Evolutionary conservation across 2,329 filamentous ascomycete species (phyloP), one percentile per base, ranked within the genome.

Genomic region (Fusarium sp.): DNA sequence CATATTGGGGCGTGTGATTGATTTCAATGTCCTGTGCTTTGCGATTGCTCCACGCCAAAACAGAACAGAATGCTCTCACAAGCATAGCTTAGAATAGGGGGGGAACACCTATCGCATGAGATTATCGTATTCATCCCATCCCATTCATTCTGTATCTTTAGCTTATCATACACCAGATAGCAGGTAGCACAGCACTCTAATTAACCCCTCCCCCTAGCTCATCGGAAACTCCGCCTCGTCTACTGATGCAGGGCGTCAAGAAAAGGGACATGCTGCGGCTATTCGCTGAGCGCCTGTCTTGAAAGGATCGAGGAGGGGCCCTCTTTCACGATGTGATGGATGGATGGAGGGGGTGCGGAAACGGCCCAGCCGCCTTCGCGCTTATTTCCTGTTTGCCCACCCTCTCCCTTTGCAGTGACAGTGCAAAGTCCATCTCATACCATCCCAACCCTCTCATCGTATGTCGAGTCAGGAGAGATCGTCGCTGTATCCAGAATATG

Each of bases 291-390:
- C 35, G 37, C 20, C 22, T 40, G 54, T 45, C n/a, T 47, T 66
- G 18, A 54, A 27, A 54, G 18, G n/a, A 31, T 40, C 18, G 38
- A 42, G 27, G 38, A 42, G 38, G 38, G 47, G 40, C 13, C 11
- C n/a, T 10, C 9, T 45, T 45, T 45, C 40, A 45, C 40, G 40
- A 22, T 45, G 42, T 7, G 42, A 24, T 45, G 22, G 22, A 38
- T n/a, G n/a, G n/a, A n/a, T n/a, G n/a, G n/a, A n/a, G 60, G 68
- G 71, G 71, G 71, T 72, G 67, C 10, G 61, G 71, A 24, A 58
- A 52, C 35, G 34, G 34, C n/a, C 40, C 64, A 69, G 61, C 61
- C 71, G 71, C 71, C 62, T 61, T 67, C 68, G 72, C 71, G 72
- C 71, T 74, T 74, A 69, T 64, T 57, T 66, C 50, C 37, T 56